Evolutionary conservation across 371 early-diverging fungal genomes (phyloP).

Genomic region (Entomophthora muscae): DNA sequence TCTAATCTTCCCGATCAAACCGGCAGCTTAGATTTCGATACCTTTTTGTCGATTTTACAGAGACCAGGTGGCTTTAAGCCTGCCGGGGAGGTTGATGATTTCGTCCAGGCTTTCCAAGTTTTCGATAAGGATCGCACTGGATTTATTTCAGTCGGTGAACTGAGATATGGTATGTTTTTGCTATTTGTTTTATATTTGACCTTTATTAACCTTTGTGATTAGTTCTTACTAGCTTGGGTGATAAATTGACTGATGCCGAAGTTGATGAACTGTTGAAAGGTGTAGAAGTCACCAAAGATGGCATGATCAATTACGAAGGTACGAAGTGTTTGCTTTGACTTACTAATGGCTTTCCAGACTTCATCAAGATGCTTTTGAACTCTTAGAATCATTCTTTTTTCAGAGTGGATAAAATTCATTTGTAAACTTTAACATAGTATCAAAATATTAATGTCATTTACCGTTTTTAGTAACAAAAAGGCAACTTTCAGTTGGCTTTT

Average conservation of each 20-base stretch:
- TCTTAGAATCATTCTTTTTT: constrained; percentile 6
- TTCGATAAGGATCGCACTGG: constrained; percentile 93
- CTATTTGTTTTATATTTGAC: not conserved
- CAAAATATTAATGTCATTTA: too few species aligned
- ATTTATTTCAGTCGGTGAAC: constrained; percentile 78
- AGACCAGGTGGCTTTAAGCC: constrained; percentile 63
- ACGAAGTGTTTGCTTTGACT: constrained; percentile 9
- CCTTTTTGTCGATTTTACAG: constrained; percentile 48
- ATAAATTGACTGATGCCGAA: constrained; percentile 80
- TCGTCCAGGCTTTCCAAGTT: constrained; percentile 90
- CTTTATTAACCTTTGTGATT: not conserved
- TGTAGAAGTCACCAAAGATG: constrained; percentile 55
- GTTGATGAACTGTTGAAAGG: constrained; percentile 82
- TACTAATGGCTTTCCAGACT: not conserved
- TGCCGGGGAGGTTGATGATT: constrained; percentile 67
- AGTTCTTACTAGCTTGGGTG: constrained; percentile 88
- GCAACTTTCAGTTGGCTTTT: too few species aligned
- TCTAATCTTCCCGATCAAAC: not conserved
- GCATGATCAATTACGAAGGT: constrained; percentile 69
- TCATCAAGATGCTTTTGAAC: constrained; percentile 8
- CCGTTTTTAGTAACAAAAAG: too few species aligned
- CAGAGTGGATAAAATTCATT: too few species aligned
- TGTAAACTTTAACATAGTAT: too few species aligned
- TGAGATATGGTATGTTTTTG: constrained; percentile 53
- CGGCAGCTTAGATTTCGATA: constrained; percentile 34